A percentile compares a stretch with the other conserved stretches of the same genome.
Evolutionary conservation across 2,329 filamentous ascomycete genomes (phyloP).

Genomic region (Aspergillus hortae): DNA sequence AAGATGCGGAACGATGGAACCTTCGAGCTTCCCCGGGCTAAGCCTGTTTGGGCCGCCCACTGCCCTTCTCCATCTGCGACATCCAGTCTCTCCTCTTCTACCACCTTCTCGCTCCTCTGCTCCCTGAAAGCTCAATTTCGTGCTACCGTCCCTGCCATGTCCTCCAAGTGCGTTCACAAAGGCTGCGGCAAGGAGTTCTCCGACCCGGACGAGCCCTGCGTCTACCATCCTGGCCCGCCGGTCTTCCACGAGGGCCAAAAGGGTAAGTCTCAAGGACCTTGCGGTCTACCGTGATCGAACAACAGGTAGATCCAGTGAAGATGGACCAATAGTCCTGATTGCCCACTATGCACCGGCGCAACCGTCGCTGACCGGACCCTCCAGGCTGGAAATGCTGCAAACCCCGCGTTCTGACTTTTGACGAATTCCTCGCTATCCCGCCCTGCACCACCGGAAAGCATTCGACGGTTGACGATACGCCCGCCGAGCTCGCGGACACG

Average conservation of each 20-base stretch:
- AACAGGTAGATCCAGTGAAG: too few species aligned
- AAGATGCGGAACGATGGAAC: constrained; percentile 28
- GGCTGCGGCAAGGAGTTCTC: constrained; percentile 88
- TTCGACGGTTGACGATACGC: constrained; percentile 76
- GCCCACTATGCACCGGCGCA: not conserved
- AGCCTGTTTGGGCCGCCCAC: constrained; percentile 25
- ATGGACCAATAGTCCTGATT: too few species aligned
- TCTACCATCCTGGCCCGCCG: constrained; percentile 90
- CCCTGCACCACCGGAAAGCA: constrained; percentile 93
- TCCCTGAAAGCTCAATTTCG: not conserved
- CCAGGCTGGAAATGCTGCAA: constrained; percentile 99
- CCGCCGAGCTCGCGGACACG: constrained; percentile 45
- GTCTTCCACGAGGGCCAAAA: constrained; percentile 98
- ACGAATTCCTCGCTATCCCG: constrained; percentile 90
- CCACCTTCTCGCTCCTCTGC: not conserved
- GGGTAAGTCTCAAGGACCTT: constrained; percentile 58
- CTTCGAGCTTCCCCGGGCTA: constrained; percentile 38
- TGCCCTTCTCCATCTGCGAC: constrained; percentile 9
- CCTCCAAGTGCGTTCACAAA: constrained; percentile 84
- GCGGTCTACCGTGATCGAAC: constrained; percentile 10
- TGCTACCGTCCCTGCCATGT: constrained; percentile 23
- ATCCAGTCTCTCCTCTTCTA: not conserved
- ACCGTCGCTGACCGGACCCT: constrained; percentile 4
- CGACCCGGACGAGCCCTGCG: constrained; percentile 76
- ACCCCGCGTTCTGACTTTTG: constrained; percentile 90